Percentiles rank a stretch among this genome's conserved stretches.
These are phyloP conservation scores for Zelopaecilomyces penicillatus DNA, from an alignment of 2,329 filamentous ascomycete species.

Conservation along the genomic window DNA sequence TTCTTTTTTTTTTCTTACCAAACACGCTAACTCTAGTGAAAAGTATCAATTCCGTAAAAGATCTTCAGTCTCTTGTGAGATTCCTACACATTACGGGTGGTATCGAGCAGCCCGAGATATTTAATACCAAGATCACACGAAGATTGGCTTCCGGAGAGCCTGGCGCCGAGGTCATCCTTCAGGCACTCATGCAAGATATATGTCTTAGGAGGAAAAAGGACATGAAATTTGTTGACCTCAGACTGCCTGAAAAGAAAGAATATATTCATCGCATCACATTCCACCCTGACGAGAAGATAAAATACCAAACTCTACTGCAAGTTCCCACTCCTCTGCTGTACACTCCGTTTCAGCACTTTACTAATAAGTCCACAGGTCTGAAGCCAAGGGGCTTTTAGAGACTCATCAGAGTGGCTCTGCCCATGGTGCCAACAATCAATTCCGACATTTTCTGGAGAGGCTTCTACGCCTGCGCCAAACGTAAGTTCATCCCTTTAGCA, in stretches of 20 bases:
- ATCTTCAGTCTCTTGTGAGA: conserved; percentile 70
- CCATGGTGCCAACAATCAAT: conserved; percentile 43
- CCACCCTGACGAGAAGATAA: conserved; percentile 61
- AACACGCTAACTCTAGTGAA: conserved; percentile 16
- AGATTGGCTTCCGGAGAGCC: conserved; percentile 52
- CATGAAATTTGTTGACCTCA: conserved; percentile 79
- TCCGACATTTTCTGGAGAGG: conserved; percentile 70
- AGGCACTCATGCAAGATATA: conserved; percentile 70
- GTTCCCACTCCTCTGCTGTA: conserved; percentile 16
- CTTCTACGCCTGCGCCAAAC: conserved; percentile 75
- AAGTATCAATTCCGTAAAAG: conserved; percentile 68
- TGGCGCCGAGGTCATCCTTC: conserved; percentile 56
- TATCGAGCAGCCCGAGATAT: conserved; percentile 63
- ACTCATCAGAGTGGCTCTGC: conserved; percentile 43
- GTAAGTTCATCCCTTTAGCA: conserved; percentile 19
- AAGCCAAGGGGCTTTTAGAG: conserved; percentile 65
- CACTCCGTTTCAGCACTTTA: neutral
- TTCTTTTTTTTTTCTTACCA: neutral
- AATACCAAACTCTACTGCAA: conserved; percentile 66
- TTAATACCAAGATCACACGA: conserved; percentile 55
- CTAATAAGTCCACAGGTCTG: conserved; percentile 37
- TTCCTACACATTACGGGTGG: conserved; percentile 72
- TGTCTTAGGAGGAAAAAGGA: conserved; percentile 78
- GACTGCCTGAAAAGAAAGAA: conserved; percentile 67
- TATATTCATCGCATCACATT: conserved; percentile 71